Evolutionary conservation across 768 basidiomycete genomes (phyloP).

Genomic region (Baorangia bicolor): DNA sequence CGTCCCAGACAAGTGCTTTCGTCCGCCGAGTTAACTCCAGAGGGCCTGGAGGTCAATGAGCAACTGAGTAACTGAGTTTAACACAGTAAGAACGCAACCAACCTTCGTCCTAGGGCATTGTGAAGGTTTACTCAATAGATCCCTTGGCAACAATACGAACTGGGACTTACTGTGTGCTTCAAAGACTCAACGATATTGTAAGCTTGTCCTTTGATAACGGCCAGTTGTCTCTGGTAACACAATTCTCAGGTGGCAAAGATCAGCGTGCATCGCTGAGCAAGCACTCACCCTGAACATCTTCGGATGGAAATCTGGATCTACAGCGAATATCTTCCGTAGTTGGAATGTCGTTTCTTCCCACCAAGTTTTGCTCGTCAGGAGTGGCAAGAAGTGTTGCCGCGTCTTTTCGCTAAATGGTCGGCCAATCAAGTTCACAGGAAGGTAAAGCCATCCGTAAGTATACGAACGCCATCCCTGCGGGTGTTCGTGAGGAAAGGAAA

Average conservation of each 20-base stretch:
- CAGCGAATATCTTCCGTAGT: constrained; percentile 70
- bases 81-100: constrained; percentile 11
- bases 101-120: constrained; percentile 69
- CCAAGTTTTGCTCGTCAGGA: constrained; percentile 82
- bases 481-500: constrained; percentile 90
- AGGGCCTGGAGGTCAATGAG: constrained; percentile 55
- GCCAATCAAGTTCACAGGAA: constrained; percentile 83
- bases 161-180: constrained; percentile 60
- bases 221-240: constrained; percentile 67
- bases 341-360: constrained; percentile 87
- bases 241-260: constrained; percentile 4
- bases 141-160: background rate
- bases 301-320: constrained; percentile 85
- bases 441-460: constrained; percentile 86
- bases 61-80: background rate
- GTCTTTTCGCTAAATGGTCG: constrained; percentile 84
- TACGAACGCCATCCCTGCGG: constrained; percentile 79
- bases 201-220: constrained; percentile 93
- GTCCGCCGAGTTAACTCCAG: constrained; percentile 83
- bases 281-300: constrained; percentile 78
- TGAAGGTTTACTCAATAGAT: constrained; percentile 3
- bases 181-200: constrained; percentile 88
- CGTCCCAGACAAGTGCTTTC: constrained; percentile 83
- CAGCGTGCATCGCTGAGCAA: background rate
- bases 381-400: constrained; percentile 75